These are phyloP conservation scores for Clonostachys rhizophaga DNA, from an alignment of 2,329 filamentous ascomycete genomes.

Conservation along the genomic window DNA sequence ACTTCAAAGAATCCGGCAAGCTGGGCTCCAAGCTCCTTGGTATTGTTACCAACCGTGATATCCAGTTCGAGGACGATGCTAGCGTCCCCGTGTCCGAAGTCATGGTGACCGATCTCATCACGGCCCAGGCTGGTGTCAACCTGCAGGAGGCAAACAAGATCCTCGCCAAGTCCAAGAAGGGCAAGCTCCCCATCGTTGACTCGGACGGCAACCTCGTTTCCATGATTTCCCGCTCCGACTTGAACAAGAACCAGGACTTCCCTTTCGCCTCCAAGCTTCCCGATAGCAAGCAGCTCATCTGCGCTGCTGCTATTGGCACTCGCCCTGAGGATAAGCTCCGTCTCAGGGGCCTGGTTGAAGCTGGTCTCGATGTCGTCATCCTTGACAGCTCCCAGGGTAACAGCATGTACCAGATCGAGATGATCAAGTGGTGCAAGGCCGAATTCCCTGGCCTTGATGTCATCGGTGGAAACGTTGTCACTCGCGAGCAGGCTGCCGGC, in stretches of 20 bases:
- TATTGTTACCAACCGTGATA: slow-evolving; percentile 96
- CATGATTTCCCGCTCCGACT: slow-evolving; percentile 87
- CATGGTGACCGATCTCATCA: slow-evolving; percentile 94
- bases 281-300: slow-evolving; percentile 95
- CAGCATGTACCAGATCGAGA: slow-evolving; percentile 97
- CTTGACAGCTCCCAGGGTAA: slow-evolving; percentile 97
- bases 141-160: slow-evolving; percentile 89
- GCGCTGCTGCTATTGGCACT: slow-evolving; percentile 92
- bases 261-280: slow-evolving; percentile 94
- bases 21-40: slow-evolving; percentile 94
- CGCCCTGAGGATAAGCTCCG: slow-evolving; percentile 88
- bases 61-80: slow-evolving; percentile 85
- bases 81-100: slow-evolving; percentile 74
- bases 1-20: slow-evolving; percentile 73
- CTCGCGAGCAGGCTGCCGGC: slow-evolving; percentile 87
- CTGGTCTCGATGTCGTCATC: slow-evolving; percentile 90
- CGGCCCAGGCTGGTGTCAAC: slow-evolving; percentile 76
- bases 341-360: slow-evolving; percentile 83
- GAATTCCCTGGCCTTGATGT: slow-evolving; percentile 85
- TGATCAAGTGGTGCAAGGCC: slow-evolving; percentile 94
- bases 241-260: slow-evolving; percentile 98
- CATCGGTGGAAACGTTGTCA: slow-evolving; percentile 98
- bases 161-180: slow-evolving; percentile 94
- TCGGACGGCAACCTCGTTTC: slow-evolving; percentile 80
- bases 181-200: slow-evolving; percentile 93